phyloP scores from a whole-genome alignment of 768 basidiomycete genomes.

The Vararia minispora region DNA sequence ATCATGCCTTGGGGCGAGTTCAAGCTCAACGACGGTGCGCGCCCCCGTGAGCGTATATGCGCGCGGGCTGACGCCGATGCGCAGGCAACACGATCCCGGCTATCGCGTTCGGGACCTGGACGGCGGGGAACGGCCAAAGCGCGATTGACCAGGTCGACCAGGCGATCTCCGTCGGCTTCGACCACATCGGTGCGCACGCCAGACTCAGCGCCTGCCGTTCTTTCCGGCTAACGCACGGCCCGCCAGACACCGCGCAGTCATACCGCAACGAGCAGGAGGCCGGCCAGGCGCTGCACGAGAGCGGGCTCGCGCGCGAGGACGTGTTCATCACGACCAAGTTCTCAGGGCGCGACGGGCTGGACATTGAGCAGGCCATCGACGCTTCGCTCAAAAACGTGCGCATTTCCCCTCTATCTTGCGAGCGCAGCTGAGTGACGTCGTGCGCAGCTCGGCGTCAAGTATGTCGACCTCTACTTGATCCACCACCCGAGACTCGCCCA shows the following conservation, averaged over 20 bases:
- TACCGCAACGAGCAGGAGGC: slow-evolving; percentile 54
- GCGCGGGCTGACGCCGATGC: not conserved
- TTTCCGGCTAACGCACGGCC: not conserved
- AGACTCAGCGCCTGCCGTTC: not conserved
- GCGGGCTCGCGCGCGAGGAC: slow-evolving; percentile 42
- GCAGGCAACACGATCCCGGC: slow-evolving; percentile 34
- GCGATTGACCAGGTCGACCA: slow-evolving; percentile 47
- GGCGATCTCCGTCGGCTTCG: slow-evolving; percentile 49
- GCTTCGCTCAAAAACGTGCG: slow-evolving; percentile 47
- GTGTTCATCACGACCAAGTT: slow-evolving; percentile 61
- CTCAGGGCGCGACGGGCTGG: slow-evolving; percentile 37
- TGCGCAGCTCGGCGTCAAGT: slow-evolving; percentile 45
- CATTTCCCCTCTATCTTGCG: not conserved
- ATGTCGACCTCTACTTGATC: slow-evolving; percentile 65
- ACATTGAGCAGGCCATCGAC: slow-evolving; percentile 42
- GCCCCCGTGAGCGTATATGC: not conserved
- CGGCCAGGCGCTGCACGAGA: slow-evolving; percentile 36
- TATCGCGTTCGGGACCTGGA: slow-evolving; percentile 60
- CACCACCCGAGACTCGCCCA: slow-evolving; percentile 42
- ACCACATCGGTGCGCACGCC: slow-evolving; percentile 40
- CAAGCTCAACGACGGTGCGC: slow-evolving; percentile 48
- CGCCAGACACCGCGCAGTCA: slow-evolving; percentile 45
- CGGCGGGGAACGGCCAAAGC: slow-evolving; percentile 43
- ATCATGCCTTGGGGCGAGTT: slow-evolving; percentile 54
- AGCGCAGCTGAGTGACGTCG: not conserved